Conservation (phyloP, 208 protist genomes). For the Leishmania tropica region DNA sequence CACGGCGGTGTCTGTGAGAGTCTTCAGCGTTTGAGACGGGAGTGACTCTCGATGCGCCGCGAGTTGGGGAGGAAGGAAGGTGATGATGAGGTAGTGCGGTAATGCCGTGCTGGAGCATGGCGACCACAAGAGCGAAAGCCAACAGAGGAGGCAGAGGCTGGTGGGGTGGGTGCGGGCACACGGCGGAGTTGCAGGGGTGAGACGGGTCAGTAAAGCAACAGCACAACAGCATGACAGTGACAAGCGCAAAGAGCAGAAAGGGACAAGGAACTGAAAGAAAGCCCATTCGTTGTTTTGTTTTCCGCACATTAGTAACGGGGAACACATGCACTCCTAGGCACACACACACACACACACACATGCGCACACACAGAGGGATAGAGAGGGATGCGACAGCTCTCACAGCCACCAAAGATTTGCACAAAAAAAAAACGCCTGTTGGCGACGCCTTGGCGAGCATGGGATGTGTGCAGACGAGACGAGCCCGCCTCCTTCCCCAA, state of each 20-base stretch:
- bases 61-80: neutral
- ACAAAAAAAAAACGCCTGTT: neutral
- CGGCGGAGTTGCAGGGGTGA: neutral
- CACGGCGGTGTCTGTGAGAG: neutral
- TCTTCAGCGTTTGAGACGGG: neutral
- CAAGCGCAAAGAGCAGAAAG: neutral
- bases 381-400: neutral
- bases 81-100: neutral
- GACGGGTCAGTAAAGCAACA: neutral
- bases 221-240: neutral
- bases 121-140: neutral
- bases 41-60: neutral
- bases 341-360: neutral
- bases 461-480: no score
- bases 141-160: neutral
- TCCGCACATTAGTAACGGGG: neutral
- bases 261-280: neutral
- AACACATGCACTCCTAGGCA: neutral
- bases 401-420: neutral
- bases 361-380: neutral
- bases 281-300: neutral
- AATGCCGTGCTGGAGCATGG: no score
- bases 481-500: neutral
- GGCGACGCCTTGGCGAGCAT: neutral
- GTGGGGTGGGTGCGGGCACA: neutral